phyloP scores from a whole-genome alignment of 2,329 filamentous ascomycete genomes.

The Fusarium sp. region DNA sequence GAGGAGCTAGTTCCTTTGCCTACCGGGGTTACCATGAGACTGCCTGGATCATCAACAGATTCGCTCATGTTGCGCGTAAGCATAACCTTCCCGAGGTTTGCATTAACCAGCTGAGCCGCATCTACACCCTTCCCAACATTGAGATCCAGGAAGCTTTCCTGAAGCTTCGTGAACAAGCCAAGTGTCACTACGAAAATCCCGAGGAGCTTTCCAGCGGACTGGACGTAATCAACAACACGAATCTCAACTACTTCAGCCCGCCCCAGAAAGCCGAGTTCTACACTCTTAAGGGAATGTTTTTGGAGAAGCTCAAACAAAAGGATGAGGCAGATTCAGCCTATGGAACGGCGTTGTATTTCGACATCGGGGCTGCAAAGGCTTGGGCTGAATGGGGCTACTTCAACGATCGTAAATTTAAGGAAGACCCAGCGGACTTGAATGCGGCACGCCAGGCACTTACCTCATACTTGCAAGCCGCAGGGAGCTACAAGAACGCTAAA shows the following conservation, averaged over 20 bases:
- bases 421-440: slow-evolving; percentile 82
- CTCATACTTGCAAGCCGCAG: slow-evolving; percentile 94
- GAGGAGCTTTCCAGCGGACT: slow-evolving; percentile 91
- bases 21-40: slow-evolving; percentile 99
- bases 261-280: slow-evolving; percentile 99
- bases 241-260: slow-evolving; percentile 96
- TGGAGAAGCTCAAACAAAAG: slow-evolving; percentile 91
- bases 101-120: slow-evolving; percentile 94
- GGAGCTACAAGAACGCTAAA: slow-evolving; percentile 97
- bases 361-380: slow-evolving; percentile 93
- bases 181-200: slow-evolving; percentile 97
- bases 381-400: slow-evolving; percentile 99
- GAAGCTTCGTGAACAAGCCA: slow-evolving; percentile 97
- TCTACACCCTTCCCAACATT: slow-evolving; percentile 98
- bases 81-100: slow-evolving; percentile 97
- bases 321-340: slow-evolving; percentile 94
- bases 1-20: slow-evolving; percentile 87
- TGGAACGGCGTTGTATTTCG: slow-evolving; percentile 94
- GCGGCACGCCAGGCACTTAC: slow-evolving; percentile 92
- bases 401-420: slow-evolving; percentile 96
- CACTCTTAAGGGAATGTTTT: slow-evolving; percentile 98
- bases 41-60: slow-evolving; percentile 99
- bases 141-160: slow-evolving; percentile 99
- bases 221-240: slow-evolving; percentile 99
- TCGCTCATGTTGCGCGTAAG: slow-evolving; percentile 96